Base-by-base conservation (phyloP, 306 rosid genomes). In the Boehmeria nivea region DNA sequence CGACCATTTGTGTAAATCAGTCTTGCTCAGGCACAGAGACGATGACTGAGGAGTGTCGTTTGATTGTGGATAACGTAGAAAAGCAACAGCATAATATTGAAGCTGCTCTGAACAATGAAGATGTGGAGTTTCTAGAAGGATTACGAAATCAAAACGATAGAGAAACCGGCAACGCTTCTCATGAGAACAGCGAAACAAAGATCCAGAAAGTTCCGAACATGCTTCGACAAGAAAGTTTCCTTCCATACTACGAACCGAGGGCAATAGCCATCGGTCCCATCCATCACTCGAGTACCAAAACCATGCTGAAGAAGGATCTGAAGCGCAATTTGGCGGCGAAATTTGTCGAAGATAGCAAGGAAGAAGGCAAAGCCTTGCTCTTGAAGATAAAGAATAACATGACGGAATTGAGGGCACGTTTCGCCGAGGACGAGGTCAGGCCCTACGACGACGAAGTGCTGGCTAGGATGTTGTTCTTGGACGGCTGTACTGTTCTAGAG, bases 401-500 rank as follows among this genome's bases (percentile, higher is more conserved):
- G 3, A 12, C 2, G 11, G 12, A 43, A 8, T 38, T 47, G 16
- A 59, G n/a, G 51, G 19, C 26, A 14, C 33, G 65, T 54, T 50
- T 47, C 16, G 54, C 20, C 3, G 19, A 57, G 6, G 39, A 6
- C 7, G 22, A 19, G 7, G 18, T n/a, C 0, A 12, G 12, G 2
- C 17, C 16, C 14, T 31, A 34, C 8, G 40, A 25, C 1, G 31
- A 50, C 1, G 36, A 16, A 6, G 2, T 0, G 15, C 24, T 59
- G 9, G 28, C 51, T 0, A 37, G 16, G 27, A 17, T 47, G 59
- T 6, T 58, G 52, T 42, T 58, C 19, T 2, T 67, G 0, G 54
- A 67, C 50, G n/a, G 54, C 0, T 52, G 62, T 20, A 51, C 42
- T 2, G 8, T 24, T 3, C 37, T 68, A 6, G 42, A 60, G 25